Evolutionary conservation across 2,329 filamentous ascomycete species (phyloP), one percentile per base, ranked within the genome.

Genomic region (Pseudocercospora musae): DNA sequence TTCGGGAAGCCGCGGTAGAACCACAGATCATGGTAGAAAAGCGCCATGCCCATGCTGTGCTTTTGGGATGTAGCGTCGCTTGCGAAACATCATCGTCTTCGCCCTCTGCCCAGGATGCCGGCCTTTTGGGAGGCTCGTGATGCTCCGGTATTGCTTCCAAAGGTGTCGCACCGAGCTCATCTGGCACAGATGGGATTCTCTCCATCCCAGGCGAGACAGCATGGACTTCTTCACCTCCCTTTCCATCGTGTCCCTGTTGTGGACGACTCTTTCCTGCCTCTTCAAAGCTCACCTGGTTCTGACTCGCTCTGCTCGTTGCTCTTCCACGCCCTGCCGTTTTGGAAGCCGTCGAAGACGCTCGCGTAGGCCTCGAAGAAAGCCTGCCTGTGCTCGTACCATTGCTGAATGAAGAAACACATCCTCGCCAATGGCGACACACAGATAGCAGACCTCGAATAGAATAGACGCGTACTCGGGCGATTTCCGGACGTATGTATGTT

Each of bases 1-100:
- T 81, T 79, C 0, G 83, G 84, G 29, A 86, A 84, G 2, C 81
- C 81, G 48, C 82, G 80, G 67, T 78, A 84, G 61, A 74, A 68
- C 29, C 74, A 77, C 15, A 79, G 0, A 79, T 76, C 80, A 85
- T 86, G 3, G 79, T 79, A 1, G 80, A 82, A 7, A 85, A 74
- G 1, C 83, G 83, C 83, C 83, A 85, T 4, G 79, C 64, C 69
- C 68, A 70, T 6, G 68, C 67, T 2, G 78, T 77, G 9, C 79
- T 78, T 63, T 78, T 76, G 3, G 79, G 78, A 31, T 57, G 63
- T 5, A 74, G 66, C 4, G 76, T 74, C 3, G 67, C 61, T 13
- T 68, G 56, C 2, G 71, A 71, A 4, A 65, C 66, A 37, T 57
- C 56, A 4, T 48, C 44, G 23, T 67, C 63, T 10, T 58, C 37